Evolutionary conservation across 2,329 filamentous ascomycete species (phyloP), one percentile per base, ranked within the genome.

Genomic region (Zarea fungicola): DNA sequence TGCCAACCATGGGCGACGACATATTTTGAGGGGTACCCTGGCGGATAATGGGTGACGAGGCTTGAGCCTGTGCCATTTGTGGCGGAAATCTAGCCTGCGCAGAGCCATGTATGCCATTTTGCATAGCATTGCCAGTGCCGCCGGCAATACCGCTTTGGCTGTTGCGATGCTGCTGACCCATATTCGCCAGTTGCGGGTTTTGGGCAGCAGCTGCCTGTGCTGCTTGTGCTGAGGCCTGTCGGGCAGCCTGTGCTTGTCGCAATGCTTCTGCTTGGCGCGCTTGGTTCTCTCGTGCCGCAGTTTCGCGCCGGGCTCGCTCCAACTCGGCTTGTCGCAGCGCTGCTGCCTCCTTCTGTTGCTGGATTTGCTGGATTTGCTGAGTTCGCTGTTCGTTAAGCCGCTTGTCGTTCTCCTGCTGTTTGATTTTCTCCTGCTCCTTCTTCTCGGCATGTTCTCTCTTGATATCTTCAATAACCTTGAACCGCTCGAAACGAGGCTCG

Each of bases 381-480:
- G 65, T 65, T 47, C 62, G 70, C 50, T 76, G 70, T 32, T 67
- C 61, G 43, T 74, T 71, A 22, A 81, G 63, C 53, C 76, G 75
- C 45, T 75, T 74, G 54, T 80, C 77, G 41, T 78, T 76, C 53
- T 83, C 80, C 16, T 75, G 74, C 51, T 85, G 79, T 55, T 83
- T 80, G 47, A 81, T 73, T 65, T 89, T 89, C 59, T 93, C 87
- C 50, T 84, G 81, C 52, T 86, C 85, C 55, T 83, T 84, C 61
- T 83, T 86, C 63, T 95, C 88, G 22, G 84, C 83, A 52, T 89
- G 85, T 36, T 88, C 81, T 48, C 80, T 74, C 62, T 85, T 88
- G 58, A 96, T 95, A 50, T 88, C 87, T 50, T 89, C 89, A 36
- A 99, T 80, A 1, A 89, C 82, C 71, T 96, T 96, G 68, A 96